Evolutionary conservation across 371 early-diverging fungal genomes (phyloP), one percentile per base, ranked within the genome.

Genomic region (Syncephalastrum racemosum): DNA sequence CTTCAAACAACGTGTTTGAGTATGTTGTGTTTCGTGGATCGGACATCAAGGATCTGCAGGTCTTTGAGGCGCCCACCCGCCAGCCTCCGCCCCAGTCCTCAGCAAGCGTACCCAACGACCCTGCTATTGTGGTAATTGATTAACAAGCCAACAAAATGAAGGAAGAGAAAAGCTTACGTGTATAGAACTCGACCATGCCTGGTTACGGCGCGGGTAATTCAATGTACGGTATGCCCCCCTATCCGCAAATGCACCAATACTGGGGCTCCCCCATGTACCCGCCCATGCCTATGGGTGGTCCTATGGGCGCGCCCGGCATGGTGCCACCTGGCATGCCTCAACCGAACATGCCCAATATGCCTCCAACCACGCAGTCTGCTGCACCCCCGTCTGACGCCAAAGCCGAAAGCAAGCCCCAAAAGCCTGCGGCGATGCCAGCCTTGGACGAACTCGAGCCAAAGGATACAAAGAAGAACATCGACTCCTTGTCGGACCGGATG

Each of bases 11-110:
- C 64, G 80, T 93, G 39, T 97, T 90, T 75, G 92, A 92, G 60
- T 92, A 83, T 69, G 93, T 96, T 60, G 90, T 93, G 36, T 96
- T 96, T 66, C 86, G 93, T 54, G 97, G 94, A 27, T 86, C 90
- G 16, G 98, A 98, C 60, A 91, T 98, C 59, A 91, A 92, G 76
- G 93, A 92, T 68, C 79, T 98, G 51, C 89, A 92, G 59, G 95
- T 97, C 23, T 88, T 88, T 59, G 87, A 87, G 66, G 83, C 81
- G 13, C 85, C 89, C 46, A 80, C 84, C 8, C 77, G 85, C 18
- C 73, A 77, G 14, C 57, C 76, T 13, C 68, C 75, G 39, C 81
- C 85, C 12, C 83, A 77, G 40, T 73, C 68, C 13, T 81, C 82
- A 13, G 75, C 83, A 16, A 79, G 70, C 59, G 67, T 89, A 5